These are phyloP conservation scores for Rhododendron molle DNA, from an alignment of 148 eudicot species.

Conservation along the genomic window DNA sequence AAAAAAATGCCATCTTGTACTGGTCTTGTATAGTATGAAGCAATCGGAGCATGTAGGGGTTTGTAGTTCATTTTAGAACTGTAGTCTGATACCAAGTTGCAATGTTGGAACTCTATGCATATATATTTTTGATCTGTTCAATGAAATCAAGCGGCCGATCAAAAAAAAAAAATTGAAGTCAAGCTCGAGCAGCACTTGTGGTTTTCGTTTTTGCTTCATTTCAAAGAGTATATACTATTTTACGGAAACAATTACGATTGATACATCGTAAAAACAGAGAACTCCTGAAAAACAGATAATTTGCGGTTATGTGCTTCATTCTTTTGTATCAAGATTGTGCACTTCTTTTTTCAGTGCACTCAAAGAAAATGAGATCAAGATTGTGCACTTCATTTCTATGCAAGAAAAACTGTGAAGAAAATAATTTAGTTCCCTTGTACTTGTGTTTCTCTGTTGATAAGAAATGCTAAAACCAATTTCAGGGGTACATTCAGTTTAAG, in stretches of 20 bases:
- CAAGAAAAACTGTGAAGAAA: background rate
- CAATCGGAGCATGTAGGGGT: background rate
- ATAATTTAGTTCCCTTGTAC: background rate
- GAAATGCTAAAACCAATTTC: background rate
- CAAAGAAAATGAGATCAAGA: too few relatives aligned
- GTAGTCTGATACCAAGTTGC: background rate
- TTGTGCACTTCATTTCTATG: background rate
- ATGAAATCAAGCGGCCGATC: too few relatives aligned
- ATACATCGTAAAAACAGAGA: background rate
- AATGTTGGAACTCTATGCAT: background rate
- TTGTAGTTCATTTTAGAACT: background rate
- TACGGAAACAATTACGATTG: background rate
- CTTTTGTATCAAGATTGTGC: background rate
- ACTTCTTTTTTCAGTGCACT: background rate
- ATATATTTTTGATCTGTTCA: background rate
- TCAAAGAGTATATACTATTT: background rate
- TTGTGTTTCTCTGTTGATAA: background rate
- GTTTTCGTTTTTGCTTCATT: background rate
- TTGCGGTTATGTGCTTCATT: background rate
- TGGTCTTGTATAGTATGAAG: constrained; percentile 5
- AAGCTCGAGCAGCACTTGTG: background rate
- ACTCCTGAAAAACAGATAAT: background rate
- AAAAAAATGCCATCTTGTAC: background rate
- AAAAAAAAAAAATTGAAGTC: too few relatives aligned
- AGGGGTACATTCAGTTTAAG: background rate